phyloP scores from a whole-genome alignment of 148 eudicot species.

The Gaultheria prostrata region DNA sequence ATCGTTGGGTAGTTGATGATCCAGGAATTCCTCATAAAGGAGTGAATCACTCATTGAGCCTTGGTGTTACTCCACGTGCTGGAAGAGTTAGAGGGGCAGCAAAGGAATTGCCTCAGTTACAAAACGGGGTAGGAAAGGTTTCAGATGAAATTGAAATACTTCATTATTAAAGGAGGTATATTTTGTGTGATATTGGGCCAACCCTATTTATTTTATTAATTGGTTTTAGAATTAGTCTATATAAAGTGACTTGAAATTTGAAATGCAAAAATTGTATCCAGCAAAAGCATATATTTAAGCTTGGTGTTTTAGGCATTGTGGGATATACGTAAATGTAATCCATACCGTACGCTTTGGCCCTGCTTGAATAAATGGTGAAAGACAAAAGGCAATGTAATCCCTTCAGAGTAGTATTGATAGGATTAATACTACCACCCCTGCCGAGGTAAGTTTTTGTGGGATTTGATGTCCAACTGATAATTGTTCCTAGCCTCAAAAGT shows the following conservation, averaged over 20 bases:
- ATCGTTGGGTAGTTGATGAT: conserved; percentile 80
- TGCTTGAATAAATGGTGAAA: no score
- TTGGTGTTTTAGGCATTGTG: not conserved
- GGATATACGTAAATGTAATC: not conserved
- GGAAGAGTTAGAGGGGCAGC: conserved; percentile 34
- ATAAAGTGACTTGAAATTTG: not conserved
- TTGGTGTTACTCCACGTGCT: conserved; percentile 25
- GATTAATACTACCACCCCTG: not conserved
- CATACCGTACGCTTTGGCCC: not conserved
- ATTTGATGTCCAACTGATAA: not conserved
- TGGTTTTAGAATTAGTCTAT: not conserved
- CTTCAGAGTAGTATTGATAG: no score
- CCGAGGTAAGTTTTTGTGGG: not conserved
- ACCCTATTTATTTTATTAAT: not conserved
- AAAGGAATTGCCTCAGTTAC: conserved; percentile 37
- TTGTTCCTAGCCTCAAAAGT: not conserved
- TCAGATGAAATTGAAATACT: conserved; percentile 80
- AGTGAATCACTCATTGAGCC: conserved; percentile 29
- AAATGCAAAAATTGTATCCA: not conserved
- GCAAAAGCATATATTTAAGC: not conserved
- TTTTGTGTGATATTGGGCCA: conserved; percentile 12
- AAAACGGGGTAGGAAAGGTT: conserved; percentile 42
- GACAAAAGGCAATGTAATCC: no score
- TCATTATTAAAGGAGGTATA: conserved; percentile 80
- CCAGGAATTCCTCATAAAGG: conserved; percentile 58